Base-by-base conservation (phyloP, 352 stramenopile genomes). In the Pythium vanterpoolii region DNA sequence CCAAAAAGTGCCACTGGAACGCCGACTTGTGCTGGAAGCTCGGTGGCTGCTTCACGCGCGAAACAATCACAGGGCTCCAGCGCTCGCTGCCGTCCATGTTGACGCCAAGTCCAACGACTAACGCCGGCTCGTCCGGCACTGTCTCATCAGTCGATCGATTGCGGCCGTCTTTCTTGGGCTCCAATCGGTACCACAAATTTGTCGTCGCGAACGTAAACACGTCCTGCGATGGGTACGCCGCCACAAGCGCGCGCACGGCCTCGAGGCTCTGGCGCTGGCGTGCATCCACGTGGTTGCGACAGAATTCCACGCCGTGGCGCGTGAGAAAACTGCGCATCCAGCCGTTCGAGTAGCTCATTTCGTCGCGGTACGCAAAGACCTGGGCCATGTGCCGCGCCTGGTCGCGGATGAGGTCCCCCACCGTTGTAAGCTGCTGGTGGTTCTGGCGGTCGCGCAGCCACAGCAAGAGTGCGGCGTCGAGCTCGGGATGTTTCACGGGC, bases 291-390 rank as follows among this genome's bases (percentile, higher is more conserved):
- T 57, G 59, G 38, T 69, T 77, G 50, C 48, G 71, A 16, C 49
- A 44, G 31, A 76, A 70, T 30, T 77, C 62, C 19, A 87, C 52
- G 33, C 78, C 68, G 60, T 89, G 76, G 43, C 74, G 71, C 40
- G 71, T 78, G 62, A 85, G 71, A 56, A 87, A 86, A 60, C 76
- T 79, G 33, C 63, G 73, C 61, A 84, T 72, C 76, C 76, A 89
- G 7, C 79, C 76, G 40, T 78, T 86, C 19, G 79, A 89, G 66
- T 84, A 89, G 43, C 58, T 72, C 58, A 84, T 59, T 44, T 64
- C 59, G 18, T 68, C 57, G 24, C 56, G 40, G 42, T 82, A 62
- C 43, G 75, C 44, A 62, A 85, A 72, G 50, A 79, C 66, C 14
- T 64, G 44, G 5, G 73, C 73, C 36, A 84, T 28, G 24, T 66